phyloP scores from a whole-genome alignment of 805 yeast genomes.

The Teunomyces pallodes region DNA sequence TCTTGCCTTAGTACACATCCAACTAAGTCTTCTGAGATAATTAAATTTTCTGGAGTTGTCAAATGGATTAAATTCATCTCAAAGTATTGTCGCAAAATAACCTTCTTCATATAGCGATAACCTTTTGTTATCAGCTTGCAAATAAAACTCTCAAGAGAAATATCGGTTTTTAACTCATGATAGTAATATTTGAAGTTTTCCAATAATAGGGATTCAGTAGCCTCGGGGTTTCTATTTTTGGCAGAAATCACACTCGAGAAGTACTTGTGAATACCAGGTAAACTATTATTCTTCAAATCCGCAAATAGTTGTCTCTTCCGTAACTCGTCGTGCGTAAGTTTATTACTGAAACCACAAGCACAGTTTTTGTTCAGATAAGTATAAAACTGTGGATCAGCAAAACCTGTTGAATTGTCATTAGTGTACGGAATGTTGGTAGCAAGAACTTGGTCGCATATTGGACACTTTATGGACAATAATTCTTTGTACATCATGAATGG shows the following conservation, averaged over 20 bases:
- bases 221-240: neutral
- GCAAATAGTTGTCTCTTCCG: conserved; percentile 17
- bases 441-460: conserved; percentile 11
- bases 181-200: conserved; percentile 2
- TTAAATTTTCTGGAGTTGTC: conserved; percentile 4
- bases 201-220: neutral
- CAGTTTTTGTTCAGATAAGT: conserved; percentile 7
- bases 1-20: conserved; percentile 23
- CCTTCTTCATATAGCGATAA: neutral
- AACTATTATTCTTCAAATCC: conserved; percentile 7
- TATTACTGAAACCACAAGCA: conserved; percentile 10
- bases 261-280: conserved; percentile 9
- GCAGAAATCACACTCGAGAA: conserved; percentile 10
- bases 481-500: conserved; percentile 5
- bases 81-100: conserved; percentile 8
- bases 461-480: conserved; percentile 12
- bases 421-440: conserved; percentile 9
- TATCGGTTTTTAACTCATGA: conserved; percentile 7
- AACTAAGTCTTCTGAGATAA: conserved; percentile 22
- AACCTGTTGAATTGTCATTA: conserved; percentile 11
- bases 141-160: neutral
- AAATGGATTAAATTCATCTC: conserved; percentile 14
- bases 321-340: conserved; percentile 19
- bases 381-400: conserved; percentile 12
- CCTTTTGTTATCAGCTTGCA: neutral